Conservation (phyloP, 176 grass and related monocot species). For the Stipa capillata region DNA sequence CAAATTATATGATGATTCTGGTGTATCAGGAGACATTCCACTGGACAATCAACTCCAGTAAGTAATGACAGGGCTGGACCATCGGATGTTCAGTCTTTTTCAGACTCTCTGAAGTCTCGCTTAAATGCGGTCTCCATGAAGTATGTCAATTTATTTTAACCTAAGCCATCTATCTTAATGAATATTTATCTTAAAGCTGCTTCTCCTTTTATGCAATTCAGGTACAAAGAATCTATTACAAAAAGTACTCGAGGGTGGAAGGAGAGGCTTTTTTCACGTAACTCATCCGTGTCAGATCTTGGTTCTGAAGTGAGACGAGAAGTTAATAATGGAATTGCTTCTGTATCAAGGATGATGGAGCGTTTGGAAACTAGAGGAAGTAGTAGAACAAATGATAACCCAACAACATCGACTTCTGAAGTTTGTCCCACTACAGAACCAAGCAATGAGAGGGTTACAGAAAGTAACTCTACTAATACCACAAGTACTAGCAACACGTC, state of each 20-base stretch:
- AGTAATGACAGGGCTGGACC: constrained; percentile 58
- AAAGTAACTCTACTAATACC: constrained; percentile 21
- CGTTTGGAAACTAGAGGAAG: constrained; percentile 76
- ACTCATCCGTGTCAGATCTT: constrained; percentile 64
- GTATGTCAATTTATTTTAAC: constrained; percentile 31
- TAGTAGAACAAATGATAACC: constrained; percentile 22
- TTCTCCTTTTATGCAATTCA: constrained; percentile 22
- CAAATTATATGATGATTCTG: constrained; percentile 3
- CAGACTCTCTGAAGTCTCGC: constrained; percentile 81
- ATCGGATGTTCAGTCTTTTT: constrained; percentile 74
- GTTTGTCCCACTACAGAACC: not conserved
- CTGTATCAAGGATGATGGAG: constrained; percentile 89
- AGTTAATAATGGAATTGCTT: constrained; percentile 86
- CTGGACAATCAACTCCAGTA: constrained; percentile 60
- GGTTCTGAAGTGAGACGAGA: constrained; percentile 94
- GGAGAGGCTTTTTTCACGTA: constrained; percentile 78
- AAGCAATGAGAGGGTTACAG: constrained; percentile 28
- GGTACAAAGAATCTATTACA: constrained; percentile 94
- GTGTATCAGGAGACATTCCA: constrained; percentile 39
- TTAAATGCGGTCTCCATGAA: constrained; percentile 81
- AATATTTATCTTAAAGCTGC: not conserved
- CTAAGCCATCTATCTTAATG: constrained; percentile 7
- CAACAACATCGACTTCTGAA: constrained; percentile 42
- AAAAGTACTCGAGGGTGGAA: constrained; percentile 96
- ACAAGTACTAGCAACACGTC: constrained; percentile 24